Conservation (phyloP, 1,139 yeast genomes). For the Wickerhamiella pararugosa region DNA sequence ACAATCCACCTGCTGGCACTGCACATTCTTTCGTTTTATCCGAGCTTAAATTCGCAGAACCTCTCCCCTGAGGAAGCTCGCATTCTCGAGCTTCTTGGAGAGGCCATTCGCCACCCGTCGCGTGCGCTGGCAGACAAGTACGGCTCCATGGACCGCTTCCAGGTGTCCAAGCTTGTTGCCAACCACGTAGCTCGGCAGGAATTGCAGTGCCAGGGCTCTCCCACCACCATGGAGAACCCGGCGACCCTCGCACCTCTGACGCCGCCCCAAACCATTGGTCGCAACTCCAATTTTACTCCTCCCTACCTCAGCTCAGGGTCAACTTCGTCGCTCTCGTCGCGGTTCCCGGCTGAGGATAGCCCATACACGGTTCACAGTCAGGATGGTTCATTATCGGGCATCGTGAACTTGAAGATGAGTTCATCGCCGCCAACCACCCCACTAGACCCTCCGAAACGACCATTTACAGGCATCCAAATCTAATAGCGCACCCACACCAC, state of each 20-base stretch:
- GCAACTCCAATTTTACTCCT: constrained; percentile 6
- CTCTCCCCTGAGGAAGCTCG: constrained; percentile 16
- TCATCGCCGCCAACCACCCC: constrained; percentile 16
- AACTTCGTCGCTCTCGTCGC: constrained; percentile 5
- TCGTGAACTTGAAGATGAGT: constrained; percentile 6
- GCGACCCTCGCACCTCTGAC: constrained; percentile 8
- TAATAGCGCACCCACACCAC: not conserved
- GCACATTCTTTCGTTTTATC: constrained; percentile 36
- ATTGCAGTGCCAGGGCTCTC: constrained; percentile 8
- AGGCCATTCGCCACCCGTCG: constrained; percentile 25
- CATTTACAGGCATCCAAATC: constrained; percentile 8
- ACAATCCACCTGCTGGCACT: constrained; percentile 63
- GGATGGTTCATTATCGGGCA: constrained; percentile 6
- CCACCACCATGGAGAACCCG: not conserved
- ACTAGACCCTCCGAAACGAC: constrained; percentile 16
- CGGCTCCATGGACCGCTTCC: constrained; percentile 26
- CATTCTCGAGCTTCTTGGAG: constrained; percentile 23
- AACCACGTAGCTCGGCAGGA: constrained; percentile 12
- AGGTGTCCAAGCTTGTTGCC: constrained; percentile 18
- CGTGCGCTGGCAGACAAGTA: constrained; percentile 26
- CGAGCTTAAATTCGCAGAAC: constrained; percentile 10
- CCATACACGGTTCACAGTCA: constrained; percentile 14
- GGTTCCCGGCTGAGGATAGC: constrained; percentile 12
- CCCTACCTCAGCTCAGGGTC: constrained; percentile 7
- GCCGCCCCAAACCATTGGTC: constrained; percentile 7